A percentile compares a stretch with the other conserved stretches of the same genome.
phyloP scores from a whole-genome alignment of 768 basidiomycete genomes.

The Kockovaella imperatae region DNA sequence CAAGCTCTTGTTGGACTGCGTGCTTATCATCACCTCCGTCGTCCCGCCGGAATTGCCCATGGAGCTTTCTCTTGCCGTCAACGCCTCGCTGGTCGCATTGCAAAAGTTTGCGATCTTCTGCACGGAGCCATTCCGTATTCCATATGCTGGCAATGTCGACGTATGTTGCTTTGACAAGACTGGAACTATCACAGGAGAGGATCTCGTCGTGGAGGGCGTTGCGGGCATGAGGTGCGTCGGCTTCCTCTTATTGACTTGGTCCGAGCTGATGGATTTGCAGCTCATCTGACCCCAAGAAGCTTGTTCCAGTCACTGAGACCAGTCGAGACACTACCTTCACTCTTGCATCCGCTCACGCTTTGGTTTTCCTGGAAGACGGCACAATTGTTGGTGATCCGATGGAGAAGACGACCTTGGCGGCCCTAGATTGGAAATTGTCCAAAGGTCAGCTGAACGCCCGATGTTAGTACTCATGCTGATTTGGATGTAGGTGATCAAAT shows the following conservation, averaged over 20 bases:
- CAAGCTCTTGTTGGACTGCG: constrained; percentile 88
- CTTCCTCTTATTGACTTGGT: not conserved
- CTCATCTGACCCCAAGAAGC: constrained; percentile 53
- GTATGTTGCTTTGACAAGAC: constrained; percentile 99
- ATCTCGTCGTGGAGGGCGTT: constrained; percentile 87
- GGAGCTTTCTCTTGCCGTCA: constrained; percentile 94
- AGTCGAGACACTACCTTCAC: constrained; percentile 71
- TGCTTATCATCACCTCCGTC: constrained; percentile 92
- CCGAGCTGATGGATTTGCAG: constrained; percentile 46
- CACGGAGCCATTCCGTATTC: constrained; percentile 97
- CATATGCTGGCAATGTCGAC: constrained; percentile 88
- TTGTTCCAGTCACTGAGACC: constrained; percentile 71
- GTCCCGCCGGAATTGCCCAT: constrained; percentile 97
- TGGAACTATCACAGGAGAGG: constrained; percentile 94
- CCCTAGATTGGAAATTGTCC: constrained; percentile 74
- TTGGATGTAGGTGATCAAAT: constrained; percentile 56
- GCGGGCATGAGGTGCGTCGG: constrained; percentile 76
- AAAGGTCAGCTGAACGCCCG: constrained; percentile 48
- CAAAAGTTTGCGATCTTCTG: constrained; percentile 97
- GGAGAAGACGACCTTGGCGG: constrained; percentile 92
- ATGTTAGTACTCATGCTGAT: constrained; percentile 3
- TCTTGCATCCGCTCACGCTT: constrained; percentile 87
- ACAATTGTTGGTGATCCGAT: constrained; percentile 94
- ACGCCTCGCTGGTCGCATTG: constrained; percentile 83
- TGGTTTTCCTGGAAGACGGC: constrained; percentile 89